Evolutionary conservation across 208 protist genomes (phyloP), one percentile per base, ranked within the genome.

Genomic region (Porcisia hertigi): DNA sequence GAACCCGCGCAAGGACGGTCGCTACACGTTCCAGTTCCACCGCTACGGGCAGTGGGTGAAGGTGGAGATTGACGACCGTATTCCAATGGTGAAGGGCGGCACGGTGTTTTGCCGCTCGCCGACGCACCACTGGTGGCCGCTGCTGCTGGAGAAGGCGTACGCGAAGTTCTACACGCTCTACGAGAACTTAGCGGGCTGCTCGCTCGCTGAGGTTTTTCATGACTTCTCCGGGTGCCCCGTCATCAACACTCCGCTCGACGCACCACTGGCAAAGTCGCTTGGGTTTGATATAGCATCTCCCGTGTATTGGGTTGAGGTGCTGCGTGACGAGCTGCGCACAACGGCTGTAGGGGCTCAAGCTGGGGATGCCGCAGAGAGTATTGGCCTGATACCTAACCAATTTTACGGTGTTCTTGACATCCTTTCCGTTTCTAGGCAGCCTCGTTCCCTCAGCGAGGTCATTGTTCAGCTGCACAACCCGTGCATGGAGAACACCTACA

Each of bases 81-180:
- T 92, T 70, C 85, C 89, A 2, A 63, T 76, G 75, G 43, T 80
- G 30, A 84, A 85, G 45, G 79, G 77, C 65, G 70, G 84, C 65
- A 87, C 89, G 47, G 69, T 91, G 43, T 92, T 84, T 79, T 86
- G 81, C 81, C 76, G 81, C 69, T 88, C 87, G 34, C 86, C 85
- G 49, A 90, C 84, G 55, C 78, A 83, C 69, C 85, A 90, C 80
- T 88, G 82, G 84, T 94, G 89, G 89, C 86, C 89, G 53, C 79
- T 90, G 76, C 73, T 94, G 72, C 85, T 94, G 64, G 89, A 94
- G 84, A 94, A 94, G 85, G 89, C 89, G 45, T 94, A 92, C 79
- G 89, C 89, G 69, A 94, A 94, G 83, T 90, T 94, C 81, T 94
- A 94, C 83, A 85, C 80, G 20, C 57, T 84, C 53, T 94, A 90